A percentile compares a stretch with the other conserved stretches of the same genome.
Evolutionary conservation across 495 filamentous ascomycete species (phyloP).

Genomic region (Beverwykella pulmonaria): DNA sequence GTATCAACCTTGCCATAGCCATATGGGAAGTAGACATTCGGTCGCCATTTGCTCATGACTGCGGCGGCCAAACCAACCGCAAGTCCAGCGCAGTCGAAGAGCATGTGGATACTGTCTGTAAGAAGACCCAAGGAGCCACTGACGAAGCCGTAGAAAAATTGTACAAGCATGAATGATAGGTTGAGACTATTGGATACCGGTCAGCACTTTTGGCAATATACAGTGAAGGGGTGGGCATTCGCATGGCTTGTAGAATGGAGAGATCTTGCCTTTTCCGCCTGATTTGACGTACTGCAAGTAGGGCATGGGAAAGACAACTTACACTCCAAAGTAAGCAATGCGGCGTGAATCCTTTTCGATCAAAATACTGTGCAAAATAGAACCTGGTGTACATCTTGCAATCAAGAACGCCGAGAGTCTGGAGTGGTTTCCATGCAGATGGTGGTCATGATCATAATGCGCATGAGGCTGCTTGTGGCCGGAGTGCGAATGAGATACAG

Average conservation of each 20-base stretch:
- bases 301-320: slow-evolving; percentile 39
- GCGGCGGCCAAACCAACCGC: slow-evolving; percentile 91
- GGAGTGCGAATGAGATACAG: slow-evolving; percentile 15
- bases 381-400: slow-evolving; percentile 65
- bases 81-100: slow-evolving; percentile 95
- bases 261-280: no score
- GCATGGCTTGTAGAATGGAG: no score
- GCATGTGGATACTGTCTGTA: slow-evolving; percentile 99
- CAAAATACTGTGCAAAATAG: slow-evolving; percentile 80
- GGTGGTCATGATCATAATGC: slow-evolving; percentile 45
- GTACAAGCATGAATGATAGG: slow-evolving; percentile 91
- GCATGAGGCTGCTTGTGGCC: slow-evolving; percentile 44
- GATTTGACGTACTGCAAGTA: no score
- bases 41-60: slow-evolving; percentile 96
- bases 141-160: slow-evolving; percentile 88
- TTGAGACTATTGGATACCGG: slow-evolving; percentile 66
- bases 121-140: slow-evolving; percentile 92
- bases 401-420: slow-evolving; percentile 68
- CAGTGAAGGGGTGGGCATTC: neutral
- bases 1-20: slow-evolving; percentile 97
- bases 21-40: slow-evolving; percentile 84
- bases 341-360: slow-evolving; percentile 90
- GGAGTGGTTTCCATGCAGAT: slow-evolving; percentile 55
- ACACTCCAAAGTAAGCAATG: slow-evolving; percentile 97
- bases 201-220: slow-evolving; percentile 7